These are phyloP conservation scores for Aspergillus sp. DNA, from an alignment of 2,329 filamentous ascomycete genomes.

Conservation along the genomic window DNA sequence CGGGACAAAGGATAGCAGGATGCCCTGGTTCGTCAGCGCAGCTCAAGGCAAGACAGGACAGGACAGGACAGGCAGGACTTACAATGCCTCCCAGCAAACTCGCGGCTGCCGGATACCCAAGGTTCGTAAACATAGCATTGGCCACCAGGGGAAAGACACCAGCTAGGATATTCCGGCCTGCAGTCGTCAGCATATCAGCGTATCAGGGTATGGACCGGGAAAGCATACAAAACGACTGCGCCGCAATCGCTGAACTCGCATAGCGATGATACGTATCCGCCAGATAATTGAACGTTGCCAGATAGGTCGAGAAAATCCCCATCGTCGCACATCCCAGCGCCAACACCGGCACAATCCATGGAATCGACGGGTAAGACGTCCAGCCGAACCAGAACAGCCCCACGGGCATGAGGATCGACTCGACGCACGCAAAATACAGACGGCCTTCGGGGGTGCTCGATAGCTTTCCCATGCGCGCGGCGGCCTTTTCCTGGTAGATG, in stretches of 20 bases:
- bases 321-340: conserved; percentile 65
- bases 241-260: conserved; percentile 71
- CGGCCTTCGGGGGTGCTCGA: conserved; percentile 58
- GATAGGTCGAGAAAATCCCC: conserved; percentile 74
- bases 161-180: conserved; percentile 63
- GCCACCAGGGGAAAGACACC: conserved; percentile 72
- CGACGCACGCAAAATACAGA: conserved; percentile 71
- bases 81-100: conserved; percentile 65
- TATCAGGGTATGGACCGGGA: neutral
- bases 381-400: conserved; percentile 73
- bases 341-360: conserved; percentile 62
- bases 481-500: conserved; percentile 60
- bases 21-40: conserved; percentile 22
- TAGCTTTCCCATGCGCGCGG: conserved; percentile 42
- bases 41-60: too few relatives aligned
- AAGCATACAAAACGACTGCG: conserved; percentile 61
- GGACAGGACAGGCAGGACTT: conserved; percentile 5
- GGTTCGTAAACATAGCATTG: conserved; percentile 56
- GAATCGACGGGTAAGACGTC: conserved; percentile 51
- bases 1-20: conserved; percentile 62
- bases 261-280: conserved; percentile 78
- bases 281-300: conserved; percentile 83
- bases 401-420: conserved; percentile 61
- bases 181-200: conserved; percentile 1
- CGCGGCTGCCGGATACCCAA: conserved; percentile 61